phyloP scores from a whole-genome alignment of 164 flowering plant species.

The Chloranthus sessilifolius region DNA sequence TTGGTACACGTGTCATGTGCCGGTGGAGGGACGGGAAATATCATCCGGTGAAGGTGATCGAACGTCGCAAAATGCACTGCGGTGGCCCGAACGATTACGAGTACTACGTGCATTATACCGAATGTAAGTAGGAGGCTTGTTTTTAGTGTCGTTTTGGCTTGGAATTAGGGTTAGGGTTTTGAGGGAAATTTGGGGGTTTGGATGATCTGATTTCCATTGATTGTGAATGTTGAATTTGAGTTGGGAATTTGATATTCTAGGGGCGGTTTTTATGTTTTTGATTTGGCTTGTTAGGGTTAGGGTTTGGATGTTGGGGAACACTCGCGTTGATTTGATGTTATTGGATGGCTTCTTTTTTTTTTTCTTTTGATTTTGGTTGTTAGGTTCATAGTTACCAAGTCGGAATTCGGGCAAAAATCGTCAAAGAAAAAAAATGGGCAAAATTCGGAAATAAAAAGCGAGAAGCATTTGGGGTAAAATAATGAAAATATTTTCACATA shows the following conservation, averaged over 20 bases:
- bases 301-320: too few relatives aligned
- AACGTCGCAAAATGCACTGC: slow-evolving; percentile 50
- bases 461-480: too few relatives aligned
- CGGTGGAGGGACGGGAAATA: slow-evolving; percentile 89
- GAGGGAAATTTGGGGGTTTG: neutral
- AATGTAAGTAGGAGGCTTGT: slow-evolving; percentile 40
- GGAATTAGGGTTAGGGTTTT: slow-evolving; percentile 12
- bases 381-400: too few relatives aligned
- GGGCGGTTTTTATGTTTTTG: slow-evolving; percentile 3
- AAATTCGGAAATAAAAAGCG: too few relatives aligned
- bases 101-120: slow-evolving; percentile 96
- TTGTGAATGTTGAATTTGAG: neutral
- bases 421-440: too few relatives aligned
- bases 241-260: too few relatives aligned
- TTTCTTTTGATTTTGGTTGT: too few relatives aligned
- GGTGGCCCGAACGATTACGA: slow-evolving; percentile 62
- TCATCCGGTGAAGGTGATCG: slow-evolving; percentile 95
- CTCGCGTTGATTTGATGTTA: too few relatives aligned
- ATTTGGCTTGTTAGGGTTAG: slow-evolving; percentile 1
- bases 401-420: too few relatives aligned
- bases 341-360: too few relatives aligned
- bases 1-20: slow-evolving; percentile 92
- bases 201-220: too few relatives aligned
- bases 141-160: slow-evolving; percentile 1
- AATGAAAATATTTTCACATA: too few relatives aligned